phyloP scores from a whole-genome alignment of 2,329 filamentous ascomycete species.

The Penicillium concentricum region DNA sequence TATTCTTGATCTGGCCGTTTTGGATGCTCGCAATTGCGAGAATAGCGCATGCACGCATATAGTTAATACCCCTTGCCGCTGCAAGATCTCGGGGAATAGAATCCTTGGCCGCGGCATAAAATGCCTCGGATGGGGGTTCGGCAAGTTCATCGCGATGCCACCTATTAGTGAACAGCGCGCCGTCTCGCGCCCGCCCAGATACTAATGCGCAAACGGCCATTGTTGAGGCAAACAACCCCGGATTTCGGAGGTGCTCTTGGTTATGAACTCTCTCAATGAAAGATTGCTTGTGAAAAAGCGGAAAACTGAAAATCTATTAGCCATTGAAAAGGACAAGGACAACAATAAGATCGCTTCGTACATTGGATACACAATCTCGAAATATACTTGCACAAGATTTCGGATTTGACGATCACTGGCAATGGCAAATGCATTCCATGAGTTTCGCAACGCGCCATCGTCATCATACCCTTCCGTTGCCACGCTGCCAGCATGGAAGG shows the following conservation, averaged over 20 bases:
- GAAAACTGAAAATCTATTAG: conserved; percentile 36
- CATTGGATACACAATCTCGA: conserved; percentile 55
- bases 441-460: conserved; percentile 27
- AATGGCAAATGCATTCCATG: conserved; percentile 45
- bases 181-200: conserved; percentile 51
- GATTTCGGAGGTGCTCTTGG: conserved; percentile 46
- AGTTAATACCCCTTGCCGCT: conserved; percentile 31
- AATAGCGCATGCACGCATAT: conserved; percentile 49
- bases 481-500: conserved; percentile 18
- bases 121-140: conserved; percentile 42
- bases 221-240: conserved; percentile 49
- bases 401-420: conserved; percentile 42
- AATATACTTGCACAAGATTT: conserved; percentile 51
- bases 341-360: conserved; percentile 19
- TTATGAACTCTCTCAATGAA: conserved; percentile 42
- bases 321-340: background rate
- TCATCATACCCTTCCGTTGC: conserved; percentile 21
- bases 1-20: conserved; percentile 49
- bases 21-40: conserved; percentile 54
- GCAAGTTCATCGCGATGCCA: conserved; percentile 33
- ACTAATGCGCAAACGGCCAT: conserved; percentile 55
- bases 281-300: conserved; percentile 52
- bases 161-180: conserved; percentile 43
- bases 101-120: conserved; percentile 46
- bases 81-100: conserved; percentile 41